Percentiles rank a stretch among this genome's conserved stretches.
These are phyloP conservation scores for Trichoderma aggressivum DNA, from an alignment of 2,329 filamentous ascomycete genomes.

Conservation along the genomic window DNA sequence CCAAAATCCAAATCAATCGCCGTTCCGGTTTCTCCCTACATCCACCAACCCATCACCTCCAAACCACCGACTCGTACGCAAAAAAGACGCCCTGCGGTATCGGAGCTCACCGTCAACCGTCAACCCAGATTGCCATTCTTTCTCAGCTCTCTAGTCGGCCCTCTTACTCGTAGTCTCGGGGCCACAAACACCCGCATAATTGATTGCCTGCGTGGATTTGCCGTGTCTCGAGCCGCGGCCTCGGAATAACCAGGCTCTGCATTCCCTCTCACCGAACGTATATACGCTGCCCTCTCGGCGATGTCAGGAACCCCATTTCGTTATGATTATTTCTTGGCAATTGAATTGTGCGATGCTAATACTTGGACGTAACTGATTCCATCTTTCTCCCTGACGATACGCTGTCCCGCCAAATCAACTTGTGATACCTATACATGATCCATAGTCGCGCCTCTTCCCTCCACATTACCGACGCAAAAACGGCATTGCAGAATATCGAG, in stretches of 20 bases:
- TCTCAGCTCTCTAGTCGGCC: neutral
- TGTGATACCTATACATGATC: constrained; percentile 14
- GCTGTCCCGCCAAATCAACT: constrained; percentile 16
- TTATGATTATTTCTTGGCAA: neutral
- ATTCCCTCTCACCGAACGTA: neutral
- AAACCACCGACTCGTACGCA: too few relatives aligned
- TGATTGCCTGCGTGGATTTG: too few relatives aligned
- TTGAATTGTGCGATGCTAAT: neutral
- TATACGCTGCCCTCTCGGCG: constrained; percentile 6
- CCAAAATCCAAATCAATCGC: neutral
- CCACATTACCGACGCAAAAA: neutral
- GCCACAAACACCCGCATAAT: neutral
- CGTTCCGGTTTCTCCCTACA: neutral
- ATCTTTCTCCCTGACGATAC: neutral
- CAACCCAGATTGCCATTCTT: neutral
- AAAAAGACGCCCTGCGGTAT: neutral
- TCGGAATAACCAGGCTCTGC: constrained; percentile 2
- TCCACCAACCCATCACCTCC: neutral
- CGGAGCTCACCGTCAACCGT: neutral
- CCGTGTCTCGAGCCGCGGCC: too few relatives aligned
- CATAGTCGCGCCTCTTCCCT: neutral
- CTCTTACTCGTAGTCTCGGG: neutral
- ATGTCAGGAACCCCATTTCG: neutral
- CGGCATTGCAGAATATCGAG: neutral
- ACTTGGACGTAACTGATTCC: constrained; percentile 1